phyloP scores from a whole-genome alignment of 163 green algal species.

The Chlamydomonas reinhardtii region DNA sequence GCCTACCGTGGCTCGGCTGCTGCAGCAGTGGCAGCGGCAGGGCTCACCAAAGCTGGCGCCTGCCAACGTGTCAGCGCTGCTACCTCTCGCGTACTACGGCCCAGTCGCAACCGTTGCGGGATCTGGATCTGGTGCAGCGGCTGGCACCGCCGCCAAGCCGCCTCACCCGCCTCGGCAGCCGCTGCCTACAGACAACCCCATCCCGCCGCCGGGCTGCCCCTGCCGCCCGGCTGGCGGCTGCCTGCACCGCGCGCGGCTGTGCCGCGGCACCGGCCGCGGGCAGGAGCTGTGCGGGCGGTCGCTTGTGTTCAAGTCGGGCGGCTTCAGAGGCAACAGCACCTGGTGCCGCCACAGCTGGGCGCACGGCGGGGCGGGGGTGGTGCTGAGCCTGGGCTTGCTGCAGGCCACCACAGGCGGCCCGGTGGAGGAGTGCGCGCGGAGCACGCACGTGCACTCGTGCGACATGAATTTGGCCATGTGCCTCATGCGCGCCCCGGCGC shows the following conservation, averaged over 20 bases:
- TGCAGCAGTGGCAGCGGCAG: too few species aligned
- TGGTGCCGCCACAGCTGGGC: slow-evolving; percentile 44
- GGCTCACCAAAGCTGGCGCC: not conserved
- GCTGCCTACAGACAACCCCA: not conserved
- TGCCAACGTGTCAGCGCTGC: slow-evolving; percentile 1
- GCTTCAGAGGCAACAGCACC: slow-evolving; percentile 31
- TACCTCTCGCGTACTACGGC: slow-evolving; percentile 13
- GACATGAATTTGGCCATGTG: slow-evolving; percentile 51
- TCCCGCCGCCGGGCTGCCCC: slow-evolving; percentile 40
- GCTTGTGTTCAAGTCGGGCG: slow-evolving; percentile 2
- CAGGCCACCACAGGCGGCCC: not conserved
- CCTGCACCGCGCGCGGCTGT: slow-evolving; percentile 37
- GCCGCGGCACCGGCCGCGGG: slow-evolving; percentile 12
- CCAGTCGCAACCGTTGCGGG: not conserved
- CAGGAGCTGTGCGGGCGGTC: slow-evolving; percentile 40
- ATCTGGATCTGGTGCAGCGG: too few species aligned
- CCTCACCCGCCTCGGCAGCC: not conserved
- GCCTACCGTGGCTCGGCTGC: too few species aligned
- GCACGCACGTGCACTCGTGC: slow-evolving; percentile 17
- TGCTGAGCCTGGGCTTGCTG: slow-evolving; percentile 19
- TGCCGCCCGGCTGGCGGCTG: slow-evolving; percentile 13
- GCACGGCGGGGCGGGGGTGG: slow-evolving; percentile 35
- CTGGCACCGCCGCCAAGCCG: too few species aligned
- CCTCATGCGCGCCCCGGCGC: slow-evolving; percentile 4
- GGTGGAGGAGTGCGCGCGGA: slow-evolving; percentile 10